phyloP scores from a whole-genome alignment of 768 basidiomycete genomes.

The Russula ochroleuca region DNA sequence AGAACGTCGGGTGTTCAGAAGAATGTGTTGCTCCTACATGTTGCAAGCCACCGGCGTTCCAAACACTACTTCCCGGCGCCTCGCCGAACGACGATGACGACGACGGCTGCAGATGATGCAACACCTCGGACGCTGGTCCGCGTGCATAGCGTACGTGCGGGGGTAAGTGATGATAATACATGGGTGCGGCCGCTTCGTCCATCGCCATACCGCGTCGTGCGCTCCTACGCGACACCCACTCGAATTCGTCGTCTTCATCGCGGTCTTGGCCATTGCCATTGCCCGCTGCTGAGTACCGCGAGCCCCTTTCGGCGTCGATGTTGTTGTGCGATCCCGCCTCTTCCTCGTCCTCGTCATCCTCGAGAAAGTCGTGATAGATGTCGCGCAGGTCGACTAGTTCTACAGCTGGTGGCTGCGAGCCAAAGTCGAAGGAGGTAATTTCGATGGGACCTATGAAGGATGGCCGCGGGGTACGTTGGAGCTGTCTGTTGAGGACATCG shows the following conservation, averaged over 20 bases:
- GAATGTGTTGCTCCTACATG: neutral
- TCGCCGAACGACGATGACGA: neutral
- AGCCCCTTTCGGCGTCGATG: constrained; percentile 31
- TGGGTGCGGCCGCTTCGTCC: constrained; percentile 46
- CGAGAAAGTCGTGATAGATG: constrained; percentile 92
- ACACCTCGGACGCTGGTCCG: constrained; percentile 54
- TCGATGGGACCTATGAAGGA: constrained; percentile 93
- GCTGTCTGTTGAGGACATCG: constrained; percentile 72
- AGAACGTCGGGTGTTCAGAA: constrained; percentile 35
- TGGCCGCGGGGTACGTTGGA: constrained; percentile 66
- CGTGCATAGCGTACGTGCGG: constrained; percentile 68
- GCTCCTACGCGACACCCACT: constrained; percentile 73
- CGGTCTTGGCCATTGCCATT: constrained; percentile 29
- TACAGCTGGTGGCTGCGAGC: constrained; percentile 73
- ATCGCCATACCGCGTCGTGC: constrained; percentile 52
- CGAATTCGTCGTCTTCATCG: constrained; percentile 67
- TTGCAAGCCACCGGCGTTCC: neutral
- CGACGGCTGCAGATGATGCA: constrained; percentile 44
- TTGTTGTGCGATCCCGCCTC: constrained; percentile 34
- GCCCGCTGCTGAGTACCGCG: constrained; percentile 34
- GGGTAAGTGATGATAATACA: constrained; percentile 67
- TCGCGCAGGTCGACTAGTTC: constrained; percentile 90
- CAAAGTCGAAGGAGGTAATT: constrained; percentile 85
- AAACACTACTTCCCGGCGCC: neutral
- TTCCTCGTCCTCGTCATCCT: constrained; percentile 53